A percentile compares a stretch with the other conserved stretches of the same genome.
Evolutionary conservation across 2,329 filamentous ascomycete genomes (phyloP).

Genomic region (Exophiala xenobiotica): DNA sequence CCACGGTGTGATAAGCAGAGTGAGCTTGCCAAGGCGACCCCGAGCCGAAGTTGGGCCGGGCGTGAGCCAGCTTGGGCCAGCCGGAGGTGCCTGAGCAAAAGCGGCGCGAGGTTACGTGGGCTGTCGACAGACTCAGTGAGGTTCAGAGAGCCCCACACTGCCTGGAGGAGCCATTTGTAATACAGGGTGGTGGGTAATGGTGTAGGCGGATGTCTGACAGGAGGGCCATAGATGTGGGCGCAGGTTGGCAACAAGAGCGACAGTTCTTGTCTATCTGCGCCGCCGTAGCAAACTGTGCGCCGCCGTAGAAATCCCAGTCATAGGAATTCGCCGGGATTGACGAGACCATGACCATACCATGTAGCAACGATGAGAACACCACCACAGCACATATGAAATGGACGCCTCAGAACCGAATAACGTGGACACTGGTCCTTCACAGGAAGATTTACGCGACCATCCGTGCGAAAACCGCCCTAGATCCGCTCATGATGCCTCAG

Average conservation of each 20-base stretch:
- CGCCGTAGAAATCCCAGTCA: not conserved
- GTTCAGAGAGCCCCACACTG: not conserved
- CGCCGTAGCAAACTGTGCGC: not conserved
- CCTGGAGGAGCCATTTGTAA: not conserved
- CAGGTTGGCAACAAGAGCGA: not conserved
- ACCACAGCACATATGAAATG: not conserved
- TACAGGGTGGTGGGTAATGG: not conserved
- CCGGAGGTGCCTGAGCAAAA: too few species aligned
- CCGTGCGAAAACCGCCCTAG: not conserved
- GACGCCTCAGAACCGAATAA: not conserved
- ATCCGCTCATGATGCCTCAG: not conserved
- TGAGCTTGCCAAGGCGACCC: too few species aligned
- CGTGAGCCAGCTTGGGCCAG: too few species aligned
- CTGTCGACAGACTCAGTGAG: not conserved
- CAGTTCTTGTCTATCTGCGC: not conserved
- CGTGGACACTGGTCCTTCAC: not conserved
- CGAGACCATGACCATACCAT: not conserved
- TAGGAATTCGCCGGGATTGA: not conserved
- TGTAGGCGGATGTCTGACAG: not conserved
- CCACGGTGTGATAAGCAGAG: too few species aligned
- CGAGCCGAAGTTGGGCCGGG: too few species aligned
- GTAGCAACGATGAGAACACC: not conserved
- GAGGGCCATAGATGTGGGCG: not conserved
- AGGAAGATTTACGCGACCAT: not conserved
- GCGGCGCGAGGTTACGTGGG: too few species aligned